Evolutionary conservation across 208 protist species (phyloP), one percentile per base, ranked within the genome.

Genomic region (Acanthamoeba castellanii): DNA sequence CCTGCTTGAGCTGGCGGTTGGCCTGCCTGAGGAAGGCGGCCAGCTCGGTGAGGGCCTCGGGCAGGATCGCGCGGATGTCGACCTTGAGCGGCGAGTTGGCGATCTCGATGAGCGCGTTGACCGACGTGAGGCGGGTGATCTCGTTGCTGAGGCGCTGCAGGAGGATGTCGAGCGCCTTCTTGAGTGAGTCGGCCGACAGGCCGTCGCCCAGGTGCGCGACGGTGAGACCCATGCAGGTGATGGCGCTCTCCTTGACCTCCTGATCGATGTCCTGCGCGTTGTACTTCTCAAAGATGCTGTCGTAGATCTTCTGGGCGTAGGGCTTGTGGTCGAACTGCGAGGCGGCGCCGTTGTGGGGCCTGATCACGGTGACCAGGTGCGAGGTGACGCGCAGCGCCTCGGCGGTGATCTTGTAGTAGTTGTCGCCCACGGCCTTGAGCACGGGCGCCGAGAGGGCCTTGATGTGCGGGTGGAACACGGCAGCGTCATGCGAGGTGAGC

Each of bases 231-330:
- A 98, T 96, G 42, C 93, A 96, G 6, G 74, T 88, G 95, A 98
- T 98, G 27, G 97, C 95, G 50, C 81, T 34, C 92, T 98, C 98
- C 93, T 98, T 98, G 34, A 98, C 98, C 64, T 98, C 98, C 95
- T 98, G 97, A 91, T 98, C 98, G 52, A 97, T 95, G 74, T 98
- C 98, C 76, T 96, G 95, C 42, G 96, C 93, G 34, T 95, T 87
- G 1, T 98, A 95, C 81, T 97, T 95, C 9, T 57, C 76, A 25
- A 95, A 78, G 34, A 96, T 95, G 18, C 85, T 70, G 13, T 93
- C 85, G 37, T 95, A 98, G 52, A 59, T 68, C 88, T 93, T 93
- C 45, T 76, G 61, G 50, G 22, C 37, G 70, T 94, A 95, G 20
- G 92, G 82, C 52, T 81, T 94, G 93, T 89, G 74, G 32, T 94